Conservation (phyloP, 495 filamentous ascomycete genomes). For the Neurospora sp. region DNA sequence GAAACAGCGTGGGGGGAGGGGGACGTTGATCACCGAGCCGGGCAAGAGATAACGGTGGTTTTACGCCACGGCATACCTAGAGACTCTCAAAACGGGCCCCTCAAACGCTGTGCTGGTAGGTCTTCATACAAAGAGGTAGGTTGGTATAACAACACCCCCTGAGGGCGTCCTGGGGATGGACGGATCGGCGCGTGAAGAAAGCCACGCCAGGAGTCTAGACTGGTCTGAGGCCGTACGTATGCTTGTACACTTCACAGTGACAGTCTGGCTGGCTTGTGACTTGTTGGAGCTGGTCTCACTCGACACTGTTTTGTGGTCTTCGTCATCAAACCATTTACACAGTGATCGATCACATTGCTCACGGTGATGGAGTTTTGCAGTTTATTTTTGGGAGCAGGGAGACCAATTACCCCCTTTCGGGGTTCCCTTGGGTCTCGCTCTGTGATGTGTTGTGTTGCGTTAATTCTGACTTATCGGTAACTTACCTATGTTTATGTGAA, state of each 20-base stretch:
- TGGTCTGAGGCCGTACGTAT: neutral
- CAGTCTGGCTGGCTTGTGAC: neutral
- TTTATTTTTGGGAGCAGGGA: neutral
- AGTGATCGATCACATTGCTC: neutral
- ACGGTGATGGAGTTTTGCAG: neutral
- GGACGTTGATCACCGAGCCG: neutral
- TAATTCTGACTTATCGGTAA: neutral
- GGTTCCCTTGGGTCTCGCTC: neutral
- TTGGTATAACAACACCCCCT: neutral
- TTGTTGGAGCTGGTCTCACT: neutral
- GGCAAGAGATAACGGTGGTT: neutral
- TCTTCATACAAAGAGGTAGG: neutral
- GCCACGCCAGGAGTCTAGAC: neutral
- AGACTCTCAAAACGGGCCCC: neutral
- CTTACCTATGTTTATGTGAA: neutral
- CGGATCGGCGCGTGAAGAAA: neutral
- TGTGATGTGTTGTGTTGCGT: neutral
- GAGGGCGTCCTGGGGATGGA: neutral
- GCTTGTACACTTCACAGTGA: neutral
- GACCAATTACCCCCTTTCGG: neutral
- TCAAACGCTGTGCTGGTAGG: neutral
- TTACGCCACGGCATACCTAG: neutral
- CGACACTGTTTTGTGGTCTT: neutral
- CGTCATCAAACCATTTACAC: neutral
- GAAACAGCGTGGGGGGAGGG: neutral